Evolutionary conservation across 1,139 yeast species (phyloP), one percentile per base, ranked within the genome.

Genomic region (Nakaseomyces glabratus): DNA sequence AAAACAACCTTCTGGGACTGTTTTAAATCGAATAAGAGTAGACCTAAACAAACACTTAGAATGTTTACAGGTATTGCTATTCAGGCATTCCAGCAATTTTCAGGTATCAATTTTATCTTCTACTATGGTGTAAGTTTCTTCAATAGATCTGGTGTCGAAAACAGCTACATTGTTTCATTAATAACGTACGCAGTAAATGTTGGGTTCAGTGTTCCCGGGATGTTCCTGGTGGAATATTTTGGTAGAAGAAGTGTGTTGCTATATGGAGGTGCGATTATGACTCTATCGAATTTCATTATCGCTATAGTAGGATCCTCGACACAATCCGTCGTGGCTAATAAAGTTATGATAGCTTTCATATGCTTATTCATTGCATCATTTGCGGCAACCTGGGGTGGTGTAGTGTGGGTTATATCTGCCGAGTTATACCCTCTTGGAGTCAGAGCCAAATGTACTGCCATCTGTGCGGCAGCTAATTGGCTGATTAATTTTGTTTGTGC

Each of bases 311-410:
- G 90, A 24, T 70, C 69, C 9, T 63, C 74, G 5, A 63, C 73
- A 2, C 40, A 63, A 25, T 62, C 74, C 12, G 58, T 62, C 2
- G 54, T 61, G 33, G 68, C 82, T 18, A 85, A 85, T 50, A 68
- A 78, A 53, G 82, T 81, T 31, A 71, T 75, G 90, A 79, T 84
- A 58, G 77, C 82, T 51, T 71, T 84, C 47, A 76, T 88, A 20
- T 80, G 93, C 58, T 55, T 81, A 41, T 85, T 75, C 64, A 81
- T 85, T 46, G 79, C 81, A 60, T 75, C 76, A 55, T 84, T 82
- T 57, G 90, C 94, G 23, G 70, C 81, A 23, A 77, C 93, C 3
- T 84, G 94, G 94, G 95, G 93, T 38, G 93, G 94, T 44, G 77
- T 79, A 44, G 82, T 78, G 30, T 84, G 76, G 72, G 81, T 80